These are phyloP conservation scores for Alternaria panax DNA, from an alignment of 2,329 filamentous ascomycete genomes.

Conservation along the genomic window DNA sequence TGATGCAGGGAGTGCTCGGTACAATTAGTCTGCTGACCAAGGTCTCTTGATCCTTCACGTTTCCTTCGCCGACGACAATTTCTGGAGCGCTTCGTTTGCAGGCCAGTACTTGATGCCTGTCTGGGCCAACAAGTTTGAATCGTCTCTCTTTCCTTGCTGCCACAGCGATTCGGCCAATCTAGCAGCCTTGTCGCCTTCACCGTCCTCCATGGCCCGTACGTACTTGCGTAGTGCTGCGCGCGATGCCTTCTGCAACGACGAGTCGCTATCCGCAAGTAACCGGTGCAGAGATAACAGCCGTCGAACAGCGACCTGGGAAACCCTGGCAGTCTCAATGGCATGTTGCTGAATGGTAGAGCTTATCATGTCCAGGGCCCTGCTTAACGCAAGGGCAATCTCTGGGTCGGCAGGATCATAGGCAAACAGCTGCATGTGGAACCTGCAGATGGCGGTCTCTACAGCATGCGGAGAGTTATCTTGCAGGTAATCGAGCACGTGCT, in stretches of 20 bases:
- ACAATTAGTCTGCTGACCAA: constrained; percentile 16
- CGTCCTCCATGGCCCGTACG: constrained; percentile 36
- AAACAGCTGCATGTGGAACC: constrained; percentile 73
- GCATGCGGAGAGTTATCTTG: constrained; percentile 63
- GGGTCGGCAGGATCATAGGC: constrained; percentile 69
- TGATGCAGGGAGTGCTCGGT: constrained; percentile 31
- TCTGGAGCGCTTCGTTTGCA: constrained; percentile 38
- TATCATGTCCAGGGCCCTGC: constrained; percentile 69
- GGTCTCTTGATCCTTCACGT: constrained; percentile 22
- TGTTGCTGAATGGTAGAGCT: constrained; percentile 57
- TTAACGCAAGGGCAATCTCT: constrained; percentile 76
- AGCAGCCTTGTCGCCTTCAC: constrained; percentile 35
- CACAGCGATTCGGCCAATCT: constrained; percentile 31
- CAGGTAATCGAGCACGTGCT: constrained; percentile 75
- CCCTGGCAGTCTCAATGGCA: constrained; percentile 41
- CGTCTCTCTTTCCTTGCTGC: constrained; percentile 36
- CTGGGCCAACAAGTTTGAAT: constrained; percentile 37
- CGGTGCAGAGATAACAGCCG: constrained; percentile 58
- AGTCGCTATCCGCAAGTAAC: constrained; percentile 57
- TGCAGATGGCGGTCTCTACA: constrained; percentile 70
- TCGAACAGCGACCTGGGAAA: constrained; percentile 58
- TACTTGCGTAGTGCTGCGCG: constrained; percentile 51
- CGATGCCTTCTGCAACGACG: constrained; percentile 62
- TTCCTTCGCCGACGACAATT: constrained; percentile 32
- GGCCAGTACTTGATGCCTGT: constrained; percentile 40